phyloP scores from a whole-genome alignment of 2,329 filamentous ascomycete genomes.

The Chaetomium globosum region DNA sequence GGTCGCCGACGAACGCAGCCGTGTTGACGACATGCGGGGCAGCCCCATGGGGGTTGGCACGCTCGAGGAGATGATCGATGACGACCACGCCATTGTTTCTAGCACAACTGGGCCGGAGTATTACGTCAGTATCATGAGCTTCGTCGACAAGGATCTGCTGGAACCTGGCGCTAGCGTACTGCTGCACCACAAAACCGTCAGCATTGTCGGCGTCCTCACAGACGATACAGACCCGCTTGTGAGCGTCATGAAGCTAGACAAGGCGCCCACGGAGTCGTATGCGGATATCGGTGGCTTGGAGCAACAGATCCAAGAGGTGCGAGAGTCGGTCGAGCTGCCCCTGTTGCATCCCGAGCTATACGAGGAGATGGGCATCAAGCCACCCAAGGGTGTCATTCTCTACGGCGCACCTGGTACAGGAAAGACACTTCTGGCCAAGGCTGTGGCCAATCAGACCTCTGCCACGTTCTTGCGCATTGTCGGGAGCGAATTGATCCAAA shows the following conservation, averaged over 20 bases:
- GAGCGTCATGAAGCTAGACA: slow-evolving; percentile 99
- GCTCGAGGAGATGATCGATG: slow-evolving; percentile 97
- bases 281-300: slow-evolving; percentile 98
- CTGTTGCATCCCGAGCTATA: slow-evolving; percentile 95
- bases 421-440: slow-evolving; percentile 94
- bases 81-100: slow-evolving; percentile 97
- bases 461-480: slow-evolving; percentile 97
- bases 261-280: slow-evolving; percentile 96
- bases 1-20: slow-evolving; percentile 89
- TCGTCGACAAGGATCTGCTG: slow-evolving; percentile 97
- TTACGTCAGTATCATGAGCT: slow-evolving; percentile 99
- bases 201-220: slow-evolving; percentile 94
- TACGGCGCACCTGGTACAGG: slow-evolving; percentile 97
- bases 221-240: slow-evolving; percentile 95
- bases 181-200: slow-evolving; percentile 96
- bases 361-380: slow-evolving; percentile 99
- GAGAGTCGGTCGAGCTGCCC: slow-evolving; percentile 94
- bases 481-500: slow-evolving; percentile 95
- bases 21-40: slow-evolving; percentile 97
- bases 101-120: slow-evolving; percentile 97
- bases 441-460: slow-evolving; percentile 97
- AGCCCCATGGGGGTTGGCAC: slow-evolving; percentile 99
- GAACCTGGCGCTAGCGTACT: slow-evolving; percentile 95
- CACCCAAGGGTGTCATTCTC: slow-evolving; percentile 97
- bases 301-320: slow-evolving; percentile 92